phyloP scores from a whole-genome alignment of 2,329 filamentous ascomycete genomes.

The Calonectria pseudoreteaudii region DNA sequence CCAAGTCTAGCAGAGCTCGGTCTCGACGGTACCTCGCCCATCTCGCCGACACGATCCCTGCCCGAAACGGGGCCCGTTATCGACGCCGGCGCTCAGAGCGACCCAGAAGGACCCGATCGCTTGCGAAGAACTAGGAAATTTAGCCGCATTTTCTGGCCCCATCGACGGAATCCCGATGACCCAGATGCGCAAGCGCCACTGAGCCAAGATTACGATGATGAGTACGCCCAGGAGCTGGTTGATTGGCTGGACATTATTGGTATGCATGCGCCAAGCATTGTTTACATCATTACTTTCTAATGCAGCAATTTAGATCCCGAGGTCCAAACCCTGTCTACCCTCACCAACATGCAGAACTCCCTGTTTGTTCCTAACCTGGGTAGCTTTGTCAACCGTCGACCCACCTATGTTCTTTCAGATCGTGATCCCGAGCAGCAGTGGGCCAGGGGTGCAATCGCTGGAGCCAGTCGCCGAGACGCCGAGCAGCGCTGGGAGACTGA shows the following conservation, averaged over 20 bases:
- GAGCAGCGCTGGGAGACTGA: conserved; percentile 14
- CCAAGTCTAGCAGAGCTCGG: conserved; percentile 52
- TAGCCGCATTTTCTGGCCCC: conserved; percentile 45
- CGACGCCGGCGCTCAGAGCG: not conserved
- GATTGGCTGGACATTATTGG: conserved; percentile 56
- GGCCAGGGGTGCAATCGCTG: conserved; percentile 35
- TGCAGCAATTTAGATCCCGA: conserved; percentile 73
- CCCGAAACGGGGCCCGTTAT: conserved; percentile 31
- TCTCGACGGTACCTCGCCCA: conserved; percentile 27
- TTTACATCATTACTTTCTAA: conserved; percentile 4
- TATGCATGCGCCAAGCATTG: conserved; percentile 29
- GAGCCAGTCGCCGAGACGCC: conserved; percentile 10
- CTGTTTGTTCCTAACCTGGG: conserved; percentile 89
- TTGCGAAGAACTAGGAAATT: conserved; percentile 37
- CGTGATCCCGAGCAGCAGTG: conserved; percentile 45
- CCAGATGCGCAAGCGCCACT: conserved; percentile 2
- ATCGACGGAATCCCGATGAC: conserved; percentile 20
- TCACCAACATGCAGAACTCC: conserved; percentile 92
- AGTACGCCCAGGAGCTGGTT: conserved; percentile 54
- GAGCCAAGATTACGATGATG: conserved; percentile 39
- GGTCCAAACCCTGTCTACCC: conserved; percentile 82
- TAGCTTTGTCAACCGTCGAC: conserved; percentile 77
- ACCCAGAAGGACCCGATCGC: not conserved
- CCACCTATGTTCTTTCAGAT: conserved; percentile 79
- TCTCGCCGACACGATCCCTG: conserved; percentile 44